phyloP scores from a whole-genome alignment of 495 filamentous ascomycete species.

The Poronia punctata region DNA sequence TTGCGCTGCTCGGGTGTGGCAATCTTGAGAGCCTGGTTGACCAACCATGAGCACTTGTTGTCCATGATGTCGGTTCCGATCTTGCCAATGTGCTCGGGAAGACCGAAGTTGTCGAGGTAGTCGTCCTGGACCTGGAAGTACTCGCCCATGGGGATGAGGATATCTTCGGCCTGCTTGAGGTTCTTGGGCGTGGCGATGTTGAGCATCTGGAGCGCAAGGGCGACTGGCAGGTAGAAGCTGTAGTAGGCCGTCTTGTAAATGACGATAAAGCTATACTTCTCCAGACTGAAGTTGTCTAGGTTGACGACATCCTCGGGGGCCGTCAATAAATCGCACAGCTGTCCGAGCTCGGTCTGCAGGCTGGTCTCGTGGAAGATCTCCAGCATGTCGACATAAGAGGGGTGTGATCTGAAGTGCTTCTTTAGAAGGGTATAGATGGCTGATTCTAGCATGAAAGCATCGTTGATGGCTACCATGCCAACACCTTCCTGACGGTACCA shows the following conservation, averaged over 20 bases:
- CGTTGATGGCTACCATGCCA: slow-evolving; percentile 94
- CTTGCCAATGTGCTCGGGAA: slow-evolving; percentile 87
- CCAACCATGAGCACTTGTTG: slow-evolving; percentile 97
- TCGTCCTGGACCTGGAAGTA: slow-evolving; percentile 99
- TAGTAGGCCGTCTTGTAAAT: slow-evolving; percentile 99
- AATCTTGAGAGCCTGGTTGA: slow-evolving; percentile 83
- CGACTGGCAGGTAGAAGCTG: slow-evolving; percentile 97
- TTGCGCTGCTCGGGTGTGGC: slow-evolving; percentile 75
- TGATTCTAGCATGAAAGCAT: slow-evolving; percentile 91
- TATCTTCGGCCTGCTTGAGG: slow-evolving; percentile 77
- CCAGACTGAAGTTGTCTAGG: slow-evolving; percentile 84
- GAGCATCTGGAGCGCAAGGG: slow-evolving; percentile 74
- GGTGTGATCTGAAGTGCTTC: slow-evolving; percentile 82
- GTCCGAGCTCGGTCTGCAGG: slow-evolving; percentile 89
- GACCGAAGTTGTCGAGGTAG: slow-evolving; percentile 95
- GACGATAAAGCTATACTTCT: slow-evolving; percentile 98
- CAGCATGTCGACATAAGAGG: slow-evolving; percentile 78
- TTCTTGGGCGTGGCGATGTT: slow-evolving; percentile 76
- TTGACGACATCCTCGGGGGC: slow-evolving; percentile 89
- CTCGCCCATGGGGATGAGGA: slow-evolving; percentile 95
- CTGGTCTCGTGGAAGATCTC: slow-evolving; percentile 95
- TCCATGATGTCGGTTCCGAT: slow-evolving; percentile 98
- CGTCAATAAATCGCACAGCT: slow-evolving; percentile 89
- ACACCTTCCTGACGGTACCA: slow-evolving; percentile 88
- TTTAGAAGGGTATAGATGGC: slow-evolving; percentile 86